These are phyloP conservation scores for Pestalotiopsis sp. DNA, from an alignment of 2,329 filamentous ascomycete genomes.

Conservation along the genomic window DNA sequence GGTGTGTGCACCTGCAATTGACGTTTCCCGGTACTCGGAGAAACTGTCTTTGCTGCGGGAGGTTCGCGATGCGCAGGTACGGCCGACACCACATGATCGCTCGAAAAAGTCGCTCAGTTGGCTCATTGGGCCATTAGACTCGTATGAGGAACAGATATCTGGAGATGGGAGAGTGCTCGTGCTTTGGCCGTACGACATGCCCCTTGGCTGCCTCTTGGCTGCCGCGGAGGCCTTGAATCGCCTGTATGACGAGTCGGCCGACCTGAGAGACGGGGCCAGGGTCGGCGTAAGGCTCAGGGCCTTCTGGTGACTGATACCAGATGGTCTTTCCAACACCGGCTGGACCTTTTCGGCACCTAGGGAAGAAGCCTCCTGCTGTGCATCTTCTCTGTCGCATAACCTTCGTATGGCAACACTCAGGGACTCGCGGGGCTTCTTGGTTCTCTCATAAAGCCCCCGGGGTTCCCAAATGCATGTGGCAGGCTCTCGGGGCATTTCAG, in stretches of 20 bases:
- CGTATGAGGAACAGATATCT: neutral
- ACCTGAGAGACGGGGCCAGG: neutral
- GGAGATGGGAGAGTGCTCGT: neutral
- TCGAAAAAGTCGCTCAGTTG: neutral
- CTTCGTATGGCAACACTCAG: neutral
- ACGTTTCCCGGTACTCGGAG: neutral
- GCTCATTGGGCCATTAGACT: neutral
- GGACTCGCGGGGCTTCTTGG: neutral
- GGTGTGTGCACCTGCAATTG: neutral
- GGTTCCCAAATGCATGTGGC: neutral
- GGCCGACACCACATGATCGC: neutral
- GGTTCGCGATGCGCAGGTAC: neutral
- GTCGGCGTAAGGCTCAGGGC: neutral
- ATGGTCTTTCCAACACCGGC: neutral
- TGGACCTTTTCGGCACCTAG: neutral
- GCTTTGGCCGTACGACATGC: neutral
- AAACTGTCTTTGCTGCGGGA: neutral
- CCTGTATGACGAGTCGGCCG: neutral
- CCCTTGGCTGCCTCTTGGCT: neutral
- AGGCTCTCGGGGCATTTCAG: neutral
- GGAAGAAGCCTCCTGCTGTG: neutral
- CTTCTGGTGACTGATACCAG: neutral
- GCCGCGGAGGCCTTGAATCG: neutral
- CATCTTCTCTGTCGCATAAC: neutral
- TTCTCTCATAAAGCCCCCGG: neutral